Percentiles rank a stretch among this genome's conserved stretches.
Evolutionary conservation across 169 alveolate species (phyloP).

Genomic region (Cryptosporidium andersoni): DNA sequence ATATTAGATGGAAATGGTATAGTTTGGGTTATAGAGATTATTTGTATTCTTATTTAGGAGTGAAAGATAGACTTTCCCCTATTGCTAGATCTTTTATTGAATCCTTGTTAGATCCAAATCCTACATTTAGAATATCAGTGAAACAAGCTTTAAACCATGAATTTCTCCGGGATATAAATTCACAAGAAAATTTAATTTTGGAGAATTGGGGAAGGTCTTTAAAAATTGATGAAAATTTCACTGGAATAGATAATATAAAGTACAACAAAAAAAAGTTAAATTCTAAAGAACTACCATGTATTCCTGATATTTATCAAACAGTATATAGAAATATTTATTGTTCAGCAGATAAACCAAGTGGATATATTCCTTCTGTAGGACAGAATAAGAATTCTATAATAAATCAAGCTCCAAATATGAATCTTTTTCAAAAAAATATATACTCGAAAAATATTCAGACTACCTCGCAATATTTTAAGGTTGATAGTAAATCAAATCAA

Average conservation of each 20-base stretch:
- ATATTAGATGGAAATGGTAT: constrained; percentile 61
- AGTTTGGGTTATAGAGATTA: constrained; percentile 62
- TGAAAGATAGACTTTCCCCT: constrained; percentile 15
- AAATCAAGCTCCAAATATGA: neutral
- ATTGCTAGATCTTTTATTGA: constrained; percentile 51
- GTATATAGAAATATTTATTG: constrained; percentile 32
- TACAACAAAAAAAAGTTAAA: neutral
- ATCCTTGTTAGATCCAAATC: constrained; percentile 34
- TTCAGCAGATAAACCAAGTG: constrained; percentile 51
- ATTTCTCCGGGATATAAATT: constrained; percentile 25
- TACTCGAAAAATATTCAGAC: neutral
- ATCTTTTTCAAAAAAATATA: constrained; percentile 9
- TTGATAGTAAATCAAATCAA: neutral
- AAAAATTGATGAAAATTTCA: neutral
- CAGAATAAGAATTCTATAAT: neutral
- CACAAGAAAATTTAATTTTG: constrained; percentile 11
- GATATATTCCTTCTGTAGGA: constrained; percentile 16
- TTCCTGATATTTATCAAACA: constrained; percentile 36
- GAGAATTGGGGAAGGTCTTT: constrained; percentile 45
- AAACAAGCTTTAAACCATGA: constrained; percentile 55
- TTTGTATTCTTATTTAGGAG: constrained; percentile 42
- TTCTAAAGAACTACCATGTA: constrained; percentile 8
- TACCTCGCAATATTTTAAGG: neutral
- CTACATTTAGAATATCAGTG: constrained; percentile 21
- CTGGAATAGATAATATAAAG: neutral